phyloP scores from a whole-genome alignment of 495 filamentous ascomycete genomes.

The Gamarada debralockiae region DNA sequence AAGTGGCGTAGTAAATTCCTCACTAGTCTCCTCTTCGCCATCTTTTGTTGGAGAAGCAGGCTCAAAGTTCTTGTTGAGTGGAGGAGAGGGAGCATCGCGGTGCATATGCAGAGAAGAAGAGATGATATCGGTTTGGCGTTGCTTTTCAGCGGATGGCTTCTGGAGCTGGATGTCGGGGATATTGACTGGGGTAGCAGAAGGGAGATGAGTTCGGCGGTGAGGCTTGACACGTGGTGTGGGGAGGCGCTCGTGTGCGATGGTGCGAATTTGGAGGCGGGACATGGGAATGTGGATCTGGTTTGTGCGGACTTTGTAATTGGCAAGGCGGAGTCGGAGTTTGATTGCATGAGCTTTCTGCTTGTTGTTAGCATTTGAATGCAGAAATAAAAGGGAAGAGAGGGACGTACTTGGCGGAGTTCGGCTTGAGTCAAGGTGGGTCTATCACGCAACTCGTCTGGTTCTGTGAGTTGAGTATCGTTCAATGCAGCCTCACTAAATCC shows the following conservation, averaged over 20 bases:
- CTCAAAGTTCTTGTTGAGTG: neutral
- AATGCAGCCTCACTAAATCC: neutral
- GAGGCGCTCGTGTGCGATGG: neutral
- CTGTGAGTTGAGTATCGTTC: slow-evolving; percentile 19
- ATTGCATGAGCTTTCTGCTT: slow-evolving; percentile 46
- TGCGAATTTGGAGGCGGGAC: slow-evolving; percentile 16
- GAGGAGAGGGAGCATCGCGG: neutral
- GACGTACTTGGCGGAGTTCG: neutral
- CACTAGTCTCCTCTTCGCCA: neutral
- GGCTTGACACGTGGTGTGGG: neutral
- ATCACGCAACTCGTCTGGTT: slow-evolving; percentile 13
- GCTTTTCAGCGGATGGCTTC: slow-evolving; percentile 3
- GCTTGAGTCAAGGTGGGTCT: neutral
- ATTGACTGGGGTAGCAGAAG: neutral
- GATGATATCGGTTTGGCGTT: slow-evolving; percentile 6
- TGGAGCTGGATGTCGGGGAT: neutral
- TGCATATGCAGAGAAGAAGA: neutral
- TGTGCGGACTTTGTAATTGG: slow-evolving; percentile 50
- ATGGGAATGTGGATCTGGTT: slow-evolving; percentile 47
- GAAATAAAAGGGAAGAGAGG: neutral
- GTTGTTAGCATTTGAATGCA: neutral
- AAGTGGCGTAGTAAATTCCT: slow-evolving; percentile 8
- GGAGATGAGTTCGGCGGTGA: neutral
- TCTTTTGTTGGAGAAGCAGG: neutral
- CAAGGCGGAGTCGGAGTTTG: slow-evolving; percentile 45